These are phyloP conservation scores for Westerdykella aurantiaca DNA, from an alignment of 2,329 filamentous ascomycete genomes.

Conservation along the genomic window DNA sequence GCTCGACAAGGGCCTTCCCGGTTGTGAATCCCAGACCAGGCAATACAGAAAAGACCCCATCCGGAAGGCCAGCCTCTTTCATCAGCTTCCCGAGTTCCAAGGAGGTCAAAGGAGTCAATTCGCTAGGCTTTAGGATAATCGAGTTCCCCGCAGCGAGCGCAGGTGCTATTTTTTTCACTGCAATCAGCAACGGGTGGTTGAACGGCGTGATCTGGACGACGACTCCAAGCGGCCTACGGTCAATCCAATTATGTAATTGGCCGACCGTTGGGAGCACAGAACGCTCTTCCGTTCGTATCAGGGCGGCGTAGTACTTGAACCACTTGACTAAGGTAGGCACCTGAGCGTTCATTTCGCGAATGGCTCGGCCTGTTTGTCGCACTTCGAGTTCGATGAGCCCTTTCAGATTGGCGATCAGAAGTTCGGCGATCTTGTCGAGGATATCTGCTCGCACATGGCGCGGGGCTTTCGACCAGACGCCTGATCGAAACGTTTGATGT, in stretches of 20 bases:
- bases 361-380: conserved; percentile 60
- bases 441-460: conserved; percentile 56
- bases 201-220: conserved; percentile 38
- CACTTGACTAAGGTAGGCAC: conserved; percentile 60
- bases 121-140: conserved; percentile 35
- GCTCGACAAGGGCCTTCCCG: conserved; percentile 33
- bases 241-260: conserved; percentile 44
- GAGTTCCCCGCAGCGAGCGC: conserved; percentile 34
- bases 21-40: conserved; percentile 30
- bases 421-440: conserved; percentile 53
- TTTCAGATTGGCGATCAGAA: conserved; percentile 50
- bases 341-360: conserved; percentile 66
- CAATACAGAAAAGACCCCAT: conserved; percentile 34
- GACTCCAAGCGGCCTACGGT: conserved; percentile 34
- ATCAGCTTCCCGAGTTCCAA: conserved; percentile 33
- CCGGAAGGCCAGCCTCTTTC: conserved; percentile 34
- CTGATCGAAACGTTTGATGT: conserved; percentile 45
- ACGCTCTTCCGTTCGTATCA: conserved; percentile 63
- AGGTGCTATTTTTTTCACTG: conserved; percentile 39
- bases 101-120: conserved; percentile 35
- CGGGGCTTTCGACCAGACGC: conserved; percentile 53
- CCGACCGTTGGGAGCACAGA: conserved; percentile 60
- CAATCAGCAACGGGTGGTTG: conserved; percentile 38
- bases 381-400: conserved; percentile 59
- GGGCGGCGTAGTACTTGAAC: conserved; percentile 65